These are phyloP conservation scores for Solanum microdontum DNA, from an alignment of 257 asterid species.

Conservation along the genomic window DNA sequence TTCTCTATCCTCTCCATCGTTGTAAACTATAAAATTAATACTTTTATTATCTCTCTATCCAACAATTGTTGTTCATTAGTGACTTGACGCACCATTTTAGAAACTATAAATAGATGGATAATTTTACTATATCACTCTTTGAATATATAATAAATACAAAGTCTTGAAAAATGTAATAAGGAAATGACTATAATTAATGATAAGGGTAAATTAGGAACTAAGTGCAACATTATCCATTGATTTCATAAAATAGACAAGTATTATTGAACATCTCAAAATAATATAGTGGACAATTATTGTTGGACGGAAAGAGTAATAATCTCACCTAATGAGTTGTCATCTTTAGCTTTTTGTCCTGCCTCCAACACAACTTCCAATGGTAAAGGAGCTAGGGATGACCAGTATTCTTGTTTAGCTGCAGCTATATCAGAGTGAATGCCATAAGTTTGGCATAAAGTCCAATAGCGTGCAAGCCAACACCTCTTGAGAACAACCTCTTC, in stretches of 20 bases:
- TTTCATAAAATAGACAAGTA: no score
- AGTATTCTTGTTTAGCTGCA: constrained; percentile 57
- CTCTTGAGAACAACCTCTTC: constrained; percentile 92
- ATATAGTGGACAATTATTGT: background rate
- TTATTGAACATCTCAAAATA: background rate
- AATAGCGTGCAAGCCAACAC: constrained; percentile 89
- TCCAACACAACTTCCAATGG: constrained; percentile 68
- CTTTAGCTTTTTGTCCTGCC: constrained; percentile 64
- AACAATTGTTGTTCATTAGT: no score
- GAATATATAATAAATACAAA: no score
- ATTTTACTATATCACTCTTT: background rate
- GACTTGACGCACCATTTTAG: background rate
- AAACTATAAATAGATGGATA: no score
- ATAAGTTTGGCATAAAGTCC: constrained; percentile 58
- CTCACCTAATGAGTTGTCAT: constrained; percentile 37
- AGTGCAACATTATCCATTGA: background rate
- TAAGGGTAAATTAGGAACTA: no score
- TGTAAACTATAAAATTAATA: constrained; percentile 24
- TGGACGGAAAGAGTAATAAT: background rate
- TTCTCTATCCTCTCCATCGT: constrained; percentile 61
- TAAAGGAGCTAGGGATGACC: constrained; percentile 64
- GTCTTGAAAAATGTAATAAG: no score
- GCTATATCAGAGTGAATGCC: constrained; percentile 87
- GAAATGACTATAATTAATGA: no score
- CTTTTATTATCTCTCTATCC: background rate